A percentile compares a stretch with the other conserved stretches of the same genome.
These are phyloP conservation scores for Nemania abortiva DNA, from an alignment of 2,329 filamentous ascomycete genomes.

Conservation along the genomic window DNA sequence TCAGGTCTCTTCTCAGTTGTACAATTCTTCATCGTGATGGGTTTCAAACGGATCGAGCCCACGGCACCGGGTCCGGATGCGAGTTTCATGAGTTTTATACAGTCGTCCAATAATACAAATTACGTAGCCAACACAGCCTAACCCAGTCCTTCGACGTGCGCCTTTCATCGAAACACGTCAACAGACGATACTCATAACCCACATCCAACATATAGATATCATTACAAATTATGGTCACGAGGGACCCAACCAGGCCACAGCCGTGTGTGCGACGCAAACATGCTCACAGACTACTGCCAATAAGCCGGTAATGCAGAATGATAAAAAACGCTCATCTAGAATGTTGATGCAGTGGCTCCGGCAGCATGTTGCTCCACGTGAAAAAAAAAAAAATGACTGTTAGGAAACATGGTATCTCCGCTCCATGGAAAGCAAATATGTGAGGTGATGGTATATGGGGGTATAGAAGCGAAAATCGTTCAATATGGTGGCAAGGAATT, in stretches of 20 bases:
- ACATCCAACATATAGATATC: constrained; percentile 38
- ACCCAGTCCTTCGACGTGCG: constrained; percentile 13
- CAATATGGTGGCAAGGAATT: constrained; percentile 25
- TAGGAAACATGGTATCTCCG: constrained; percentile 39
- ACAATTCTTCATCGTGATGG: neutral
- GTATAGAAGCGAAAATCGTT: constrained; percentile 33
- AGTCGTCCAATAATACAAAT: constrained; percentile 25
- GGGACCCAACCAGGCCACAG: constrained; percentile 33
- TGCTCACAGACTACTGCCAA: constrained; percentile 30
- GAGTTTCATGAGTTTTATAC: constrained; percentile 29
- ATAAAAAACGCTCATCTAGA: constrained; percentile 31
- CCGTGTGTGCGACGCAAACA: constrained; percentile 31
- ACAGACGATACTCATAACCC: constrained; percentile 23
- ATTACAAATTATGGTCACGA: constrained; percentile 47
- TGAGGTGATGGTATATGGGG: constrained; percentile 35
- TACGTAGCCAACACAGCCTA: constrained; percentile 26
- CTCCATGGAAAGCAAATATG: constrained; percentile 35
- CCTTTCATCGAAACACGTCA: constrained; percentile 9
- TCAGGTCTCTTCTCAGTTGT: neutral
- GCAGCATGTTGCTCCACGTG: constrained; percentile 25
- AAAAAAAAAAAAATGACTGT: constrained; percentile 32
- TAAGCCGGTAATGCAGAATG: constrained; percentile 27
- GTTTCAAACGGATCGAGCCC: neutral
- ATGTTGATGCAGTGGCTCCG: constrained; percentile 29
- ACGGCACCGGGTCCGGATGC: neutral